These are phyloP conservation scores for Hypoxylon cercidicola DNA, from an alignment of 495 filamentous ascomycete species.

Conservation along the genomic window DNA sequence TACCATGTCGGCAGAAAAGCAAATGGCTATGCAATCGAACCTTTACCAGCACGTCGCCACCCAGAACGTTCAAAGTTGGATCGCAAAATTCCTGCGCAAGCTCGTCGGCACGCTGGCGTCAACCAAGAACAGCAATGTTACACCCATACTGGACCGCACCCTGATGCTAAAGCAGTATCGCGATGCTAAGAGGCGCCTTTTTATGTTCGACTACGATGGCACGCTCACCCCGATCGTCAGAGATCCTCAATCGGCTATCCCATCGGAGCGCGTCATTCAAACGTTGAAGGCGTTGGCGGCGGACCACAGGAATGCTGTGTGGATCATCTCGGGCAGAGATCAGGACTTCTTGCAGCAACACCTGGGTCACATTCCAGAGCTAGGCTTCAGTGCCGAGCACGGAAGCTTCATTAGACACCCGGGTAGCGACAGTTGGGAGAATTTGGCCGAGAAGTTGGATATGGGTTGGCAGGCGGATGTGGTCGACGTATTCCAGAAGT, in stretches of 20 bases:
- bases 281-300: slow-evolving; percentile 81
- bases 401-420: slow-evolving; percentile 92
- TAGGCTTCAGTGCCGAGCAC: slow-evolving; percentile 94
- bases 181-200: slow-evolving; percentile 75
- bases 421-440: slow-evolving; percentile 78
- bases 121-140: slow-evolving; percentile 76
- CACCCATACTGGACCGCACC: slow-evolving; percentile 79
- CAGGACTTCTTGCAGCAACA: slow-evolving; percentile 87
- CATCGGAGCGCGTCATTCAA: slow-evolving; percentile 80
- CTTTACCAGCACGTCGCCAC: slow-evolving; percentile 86
- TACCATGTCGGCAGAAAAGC: slow-evolving; percentile 72
- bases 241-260: slow-evolving; percentile 86
- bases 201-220: slow-evolving; percentile 99
- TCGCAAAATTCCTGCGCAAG: slow-evolving; percentile 75
- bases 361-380: slow-evolving; percentile 82
- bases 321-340: slow-evolving; percentile 96
- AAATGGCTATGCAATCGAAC: slow-evolving; percentile 64
- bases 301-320: slow-evolving; percentile 86
- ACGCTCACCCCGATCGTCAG: slow-evolving; percentile 96
- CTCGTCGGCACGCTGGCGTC: slow-evolving; percentile 81
- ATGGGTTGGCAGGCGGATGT: slow-evolving; percentile 92
- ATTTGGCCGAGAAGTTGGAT: slow-evolving; percentile 80
- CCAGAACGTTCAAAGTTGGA: slow-evolving; percentile 87
- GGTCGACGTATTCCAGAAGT: slow-evolving; percentile 81
- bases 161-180: slow-evolving; percentile 76